Base-by-base conservation (phyloP, 495 filamentous ascomycete species). In the Xylaria intraflava region DNA sequence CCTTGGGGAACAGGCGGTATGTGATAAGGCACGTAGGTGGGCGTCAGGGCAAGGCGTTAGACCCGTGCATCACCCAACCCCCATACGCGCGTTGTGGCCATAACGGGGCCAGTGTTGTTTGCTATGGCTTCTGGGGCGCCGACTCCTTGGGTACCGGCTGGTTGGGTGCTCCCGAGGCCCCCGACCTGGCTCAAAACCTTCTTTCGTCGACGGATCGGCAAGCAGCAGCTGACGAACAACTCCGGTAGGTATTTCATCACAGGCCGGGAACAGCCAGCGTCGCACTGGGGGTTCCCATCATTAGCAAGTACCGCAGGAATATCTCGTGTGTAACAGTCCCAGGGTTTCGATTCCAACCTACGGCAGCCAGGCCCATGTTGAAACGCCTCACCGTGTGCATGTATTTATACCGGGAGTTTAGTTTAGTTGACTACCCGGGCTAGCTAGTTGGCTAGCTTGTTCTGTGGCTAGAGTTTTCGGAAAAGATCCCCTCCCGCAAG, bases 211-310 rank as follows among this genome's bases (percentile, higher is more conserved):
- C 36, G 40, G 49, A 41, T 45, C 40, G 40, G 40, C 16, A 23
- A 40, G 29, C 49, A 16, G 49, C 49, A 51, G n/a, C 16, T 43
- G 49, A 40, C 24, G 17, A 30, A 42, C 35, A 19, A n/a, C 35
- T 17, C 35, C 8, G 27, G 27, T 14, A 17, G 14, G 38, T 40
- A 40, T 23, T 6, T 35, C 19, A 30, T 19, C 46, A 36, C 36
- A 39, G 46, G 31, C 30, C 38, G 20, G 46, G n/a, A 49, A 27
- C 8, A 6, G n/a, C 7, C 16, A 49, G 27, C 46, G 46, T 49
- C 39, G 30, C 33, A 39, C 30, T 40, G 46, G 46, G 30, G 23
- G 45, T 16, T 23, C 19, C 11, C 29, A 33, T 38, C 46, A 39
- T 27, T n/a, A 38, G 26, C 12, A 42, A 20, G 48, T 30, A 23